Percentiles rank a stretch among this genome's conserved stretches.
phyloP scores from a whole-genome alignment of 768 basidiomycete species.

The Astraeus odoratus region DNA sequence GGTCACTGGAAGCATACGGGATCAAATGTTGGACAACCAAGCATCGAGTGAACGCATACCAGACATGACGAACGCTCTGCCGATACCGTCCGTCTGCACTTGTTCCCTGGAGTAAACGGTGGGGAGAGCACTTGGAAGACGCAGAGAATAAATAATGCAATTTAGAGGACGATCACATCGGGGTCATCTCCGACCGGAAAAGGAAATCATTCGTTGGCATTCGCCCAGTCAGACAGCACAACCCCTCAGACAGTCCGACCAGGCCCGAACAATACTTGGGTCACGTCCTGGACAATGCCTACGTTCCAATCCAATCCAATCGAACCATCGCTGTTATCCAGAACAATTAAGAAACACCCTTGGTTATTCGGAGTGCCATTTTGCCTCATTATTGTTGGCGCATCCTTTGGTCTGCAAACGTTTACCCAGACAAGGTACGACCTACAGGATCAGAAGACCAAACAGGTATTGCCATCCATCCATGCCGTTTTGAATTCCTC shows the following conservation, averaged over 20 bases:
- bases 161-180: conserved; percentile 1
- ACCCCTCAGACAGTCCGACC: too few species aligned
- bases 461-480: conserved; percentile 39
- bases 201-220: not conserved
- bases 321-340: conserved; percentile 34
- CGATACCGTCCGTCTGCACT: not conserved
- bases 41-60: conserved; percentile 11
- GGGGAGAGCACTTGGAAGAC: conserved; percentile 8
- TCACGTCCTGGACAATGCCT: too few species aligned
- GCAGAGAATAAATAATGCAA: conserved; percentile 4
- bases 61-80: conserved; percentile 14
- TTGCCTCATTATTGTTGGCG: conserved; percentile 73
- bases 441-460: conserved; percentile 72
- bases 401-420: conserved; percentile 74
- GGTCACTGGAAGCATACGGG: conserved; percentile 36
- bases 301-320: conserved; percentile 45
- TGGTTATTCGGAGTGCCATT: conserved; percentile 84
- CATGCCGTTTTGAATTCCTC: not conserved
- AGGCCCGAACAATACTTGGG: too few species aligned
- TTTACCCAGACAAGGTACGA: conserved; percentile 93
- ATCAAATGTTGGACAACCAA: conserved; percentile 9
- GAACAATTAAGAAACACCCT: conserved; percentile 51
- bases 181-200: not conserved
- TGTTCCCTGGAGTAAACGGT: not conserved
- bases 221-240: too few species aligned